Evolutionary conservation across 2,329 filamentous ascomycete species (phyloP), one percentile per base, ranked within the genome.

Genomic region (Aspergillus versicolor): DNA sequence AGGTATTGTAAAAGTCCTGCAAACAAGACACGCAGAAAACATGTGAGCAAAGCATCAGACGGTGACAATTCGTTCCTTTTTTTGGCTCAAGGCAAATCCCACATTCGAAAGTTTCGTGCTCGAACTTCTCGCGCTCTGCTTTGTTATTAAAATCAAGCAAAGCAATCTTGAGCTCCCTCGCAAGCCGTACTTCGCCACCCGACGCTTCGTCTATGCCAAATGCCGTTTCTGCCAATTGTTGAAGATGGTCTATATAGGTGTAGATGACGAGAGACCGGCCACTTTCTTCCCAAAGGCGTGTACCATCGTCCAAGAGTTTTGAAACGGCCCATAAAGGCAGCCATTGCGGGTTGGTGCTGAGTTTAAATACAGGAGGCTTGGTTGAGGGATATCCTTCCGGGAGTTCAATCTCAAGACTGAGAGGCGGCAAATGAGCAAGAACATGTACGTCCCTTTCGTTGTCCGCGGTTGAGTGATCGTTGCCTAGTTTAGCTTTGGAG

Each of bases 1-100:
- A 92, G 61, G 86, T 88, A 64, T 88, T 91, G 80, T 96, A 97
- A 65, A 93, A 97, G 65, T 93, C 91, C 61, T 90, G 88, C 3
- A 99, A 79, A 68, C 94, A 99, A n/a, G 85, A 75, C 17, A 88
- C 78, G 73, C 94, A 99, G 70, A 97, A 99, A 38, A 97, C 91
- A 70, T 99, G 93, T 0, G 85, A 86, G 72, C 94, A 99, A 57
- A 88, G 86, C 45, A 89, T 75, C 81, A 97, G 87, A 42, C 85
- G 84, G 75, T 97, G 89, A 71, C 94, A 97, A 11, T 80, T 83
- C 0, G 79, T 75, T 1, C 94, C 94, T 71, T 95, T 97, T 74
- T 96, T 96, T 0, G 92, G 92, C 72, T 97, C 93, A 46, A 97
- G 75, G 70, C 92, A 97, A 47, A 97, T 83, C 2, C 89, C 90